These are phyloP conservation scores for Physcia stellaris DNA, from an alignment of 495 filamentous ascomycete species.

Conservation along the genomic window DNA sequence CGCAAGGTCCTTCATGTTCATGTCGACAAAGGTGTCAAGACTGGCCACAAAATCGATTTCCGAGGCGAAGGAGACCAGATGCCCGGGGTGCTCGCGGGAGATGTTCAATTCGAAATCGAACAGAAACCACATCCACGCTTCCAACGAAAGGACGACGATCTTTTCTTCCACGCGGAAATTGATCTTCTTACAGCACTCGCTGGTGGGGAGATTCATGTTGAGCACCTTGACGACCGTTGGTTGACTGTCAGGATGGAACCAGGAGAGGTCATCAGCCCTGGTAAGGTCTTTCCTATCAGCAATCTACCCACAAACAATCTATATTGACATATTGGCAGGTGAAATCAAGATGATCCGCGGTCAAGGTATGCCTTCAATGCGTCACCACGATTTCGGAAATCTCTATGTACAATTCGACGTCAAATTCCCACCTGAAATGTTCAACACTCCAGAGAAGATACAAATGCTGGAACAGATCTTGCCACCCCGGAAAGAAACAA, in stretches of 20 bases:
- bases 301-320: not conserved
- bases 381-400: constrained; percentile 93
- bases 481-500: constrained; percentile 49
- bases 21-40: constrained; percentile 87
- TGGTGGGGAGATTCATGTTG: constrained; percentile 75
- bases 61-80: constrained; percentile 93
- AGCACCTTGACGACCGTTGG: constrained; percentile 97
- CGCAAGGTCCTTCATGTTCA: constrained; percentile 97
- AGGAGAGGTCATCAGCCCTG: constrained; percentile 84
- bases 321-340: constrained; percentile 34
- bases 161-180: constrained; percentile 91
- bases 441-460: constrained; percentile 33
- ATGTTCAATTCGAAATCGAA: constrained; percentile 95
- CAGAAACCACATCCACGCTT: constrained; percentile 94
- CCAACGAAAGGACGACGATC: constrained; percentile 89
- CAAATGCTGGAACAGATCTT: constrained; percentile 64
- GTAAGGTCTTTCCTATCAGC: constrained; percentile 39
- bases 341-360: constrained; percentile 87
- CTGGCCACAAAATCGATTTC: constrained; percentile 92
- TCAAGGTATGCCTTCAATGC: constrained; percentile 95
- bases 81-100: constrained; percentile 80
- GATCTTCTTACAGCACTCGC: constrained; percentile 92
- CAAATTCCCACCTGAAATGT: constrained; percentile 67
- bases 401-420: constrained; percentile 96
- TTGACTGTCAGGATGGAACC: constrained; percentile 79